A percentile compares a stretch with the other conserved stretches of the same genome.
Conservation (phyloP, 495 filamentous ascomycete genomes). For the Podospora fimiseda region DNA sequence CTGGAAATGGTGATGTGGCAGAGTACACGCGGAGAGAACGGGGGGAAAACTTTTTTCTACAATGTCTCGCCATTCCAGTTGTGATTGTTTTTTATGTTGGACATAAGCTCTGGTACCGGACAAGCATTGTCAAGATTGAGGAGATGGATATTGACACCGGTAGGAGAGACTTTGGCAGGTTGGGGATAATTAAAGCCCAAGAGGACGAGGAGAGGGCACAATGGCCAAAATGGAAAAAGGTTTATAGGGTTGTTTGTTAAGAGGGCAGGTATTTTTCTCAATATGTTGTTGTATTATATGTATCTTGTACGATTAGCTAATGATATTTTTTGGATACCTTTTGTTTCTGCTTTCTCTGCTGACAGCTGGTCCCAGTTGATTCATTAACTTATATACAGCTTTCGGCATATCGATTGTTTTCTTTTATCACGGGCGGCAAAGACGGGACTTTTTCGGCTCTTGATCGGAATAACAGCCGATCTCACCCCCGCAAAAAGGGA, state of each 20-base stretch:
- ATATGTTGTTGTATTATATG: background rate
- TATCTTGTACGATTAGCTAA: background rate
- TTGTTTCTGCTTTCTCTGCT: no score
- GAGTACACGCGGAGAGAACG: constrained; percentile 29
- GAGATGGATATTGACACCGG: constrained; percentile 89
- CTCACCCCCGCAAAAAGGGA: background rate
- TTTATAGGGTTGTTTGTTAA: constrained; percentile 51
- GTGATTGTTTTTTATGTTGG: constrained; percentile 68
- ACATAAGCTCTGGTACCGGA: constrained; percentile 73
- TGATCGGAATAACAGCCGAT: background rate
- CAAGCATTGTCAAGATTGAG: constrained; percentile 54
- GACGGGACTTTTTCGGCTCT: background rate
- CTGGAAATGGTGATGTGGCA: background rate
- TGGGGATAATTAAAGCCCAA: constrained; percentile 69
- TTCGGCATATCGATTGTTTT: no score
- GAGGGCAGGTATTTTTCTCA: constrained; percentile 20
- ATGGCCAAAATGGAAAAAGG: constrained; percentile 86
- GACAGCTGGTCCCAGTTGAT: no score
- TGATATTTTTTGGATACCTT: no score
- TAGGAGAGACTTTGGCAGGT: constrained; percentile 73
- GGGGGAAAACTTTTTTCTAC: constrained; percentile 62
- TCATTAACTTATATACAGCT: no score
- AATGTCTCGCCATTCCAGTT: constrained; percentile 76
- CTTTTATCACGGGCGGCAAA: background rate
- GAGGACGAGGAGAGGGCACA: constrained; percentile 65